phyloP scores from a whole-genome alignment of 257 asterid genomes.

The Ocimum tenuiflorum region DNA sequence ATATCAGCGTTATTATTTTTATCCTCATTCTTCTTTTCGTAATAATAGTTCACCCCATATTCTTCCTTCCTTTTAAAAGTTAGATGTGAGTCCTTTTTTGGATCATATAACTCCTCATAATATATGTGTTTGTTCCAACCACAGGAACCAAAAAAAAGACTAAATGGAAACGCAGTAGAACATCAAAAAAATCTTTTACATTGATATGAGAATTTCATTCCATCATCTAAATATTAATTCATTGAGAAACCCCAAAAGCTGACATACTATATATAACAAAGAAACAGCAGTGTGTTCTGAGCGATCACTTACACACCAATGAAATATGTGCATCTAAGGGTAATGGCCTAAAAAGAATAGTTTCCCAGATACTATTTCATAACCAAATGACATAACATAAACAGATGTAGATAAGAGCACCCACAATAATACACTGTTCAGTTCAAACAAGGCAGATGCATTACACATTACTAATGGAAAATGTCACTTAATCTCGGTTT shows the following conservation, averaged over 20 bases:
- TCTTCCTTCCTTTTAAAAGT: neutral
- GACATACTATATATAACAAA: too few relatives aligned
- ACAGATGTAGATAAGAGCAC: neutral
- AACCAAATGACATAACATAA: neutral
- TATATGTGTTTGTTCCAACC: too few relatives aligned
- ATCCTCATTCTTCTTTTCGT: neutral
- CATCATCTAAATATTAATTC: neutral
- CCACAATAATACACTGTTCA: neutral
- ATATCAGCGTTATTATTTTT: neutral
- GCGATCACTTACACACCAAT: neutral
- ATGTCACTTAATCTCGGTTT: neutral
- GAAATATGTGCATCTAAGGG: neutral
- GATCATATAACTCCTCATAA: neutral
- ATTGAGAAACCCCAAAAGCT: neutral
- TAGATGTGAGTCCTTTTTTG: neutral
- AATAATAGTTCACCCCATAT: neutral
- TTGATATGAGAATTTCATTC: neutral
- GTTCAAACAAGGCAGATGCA: neutral
- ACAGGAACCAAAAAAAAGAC: too few relatives aligned
- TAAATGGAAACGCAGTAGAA: too few relatives aligned
- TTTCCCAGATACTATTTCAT: neutral
- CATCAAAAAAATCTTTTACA: neutral
- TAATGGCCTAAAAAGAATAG: too few relatives aligned
- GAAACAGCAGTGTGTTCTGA: neutral
- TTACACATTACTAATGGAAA: neutral